Evolutionary conservation across 257 asterid species (phyloP).

Genomic region (Catharanthus roseus): DNA sequence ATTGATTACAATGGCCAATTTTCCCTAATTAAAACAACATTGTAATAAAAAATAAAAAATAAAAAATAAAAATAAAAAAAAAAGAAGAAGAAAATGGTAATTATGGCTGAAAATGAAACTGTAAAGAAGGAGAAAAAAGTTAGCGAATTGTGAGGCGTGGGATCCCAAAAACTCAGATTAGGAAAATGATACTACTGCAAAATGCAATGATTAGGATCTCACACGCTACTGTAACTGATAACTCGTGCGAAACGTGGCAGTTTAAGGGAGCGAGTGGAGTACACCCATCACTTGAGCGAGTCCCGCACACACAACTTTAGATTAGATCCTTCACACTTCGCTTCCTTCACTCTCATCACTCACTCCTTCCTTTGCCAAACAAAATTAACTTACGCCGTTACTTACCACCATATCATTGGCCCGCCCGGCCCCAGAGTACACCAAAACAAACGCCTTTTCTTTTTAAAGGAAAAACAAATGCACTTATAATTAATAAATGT

Average conservation of each 20-base stretch:
- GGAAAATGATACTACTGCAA: slow-evolving; percentile 4
- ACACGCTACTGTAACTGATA: not conserved
- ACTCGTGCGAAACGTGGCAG: slow-evolving; percentile 5
- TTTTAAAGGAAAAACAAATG: too few relatives aligned
- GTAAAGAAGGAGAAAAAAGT: not conserved
- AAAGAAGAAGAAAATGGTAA: too few relatives aligned
- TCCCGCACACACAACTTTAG: too few relatives aligned
- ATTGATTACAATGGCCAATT: too few relatives aligned
- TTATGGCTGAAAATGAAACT: not conserved
- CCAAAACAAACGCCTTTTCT: too few relatives aligned
- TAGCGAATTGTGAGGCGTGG: slow-evolving; percentile 20
- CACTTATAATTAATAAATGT: too few relatives aligned
- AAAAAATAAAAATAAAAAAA: too few relatives aligned
- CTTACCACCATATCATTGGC: too few relatives aligned
- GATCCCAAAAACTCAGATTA: slow-evolving; percentile 25
- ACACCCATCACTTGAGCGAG: not conserved
- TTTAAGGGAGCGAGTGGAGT: slow-evolving; percentile 7
- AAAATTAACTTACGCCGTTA: not conserved
- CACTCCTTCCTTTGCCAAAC: not conserved
- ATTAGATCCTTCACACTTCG: slow-evolving; percentile 16
- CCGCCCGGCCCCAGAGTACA: too few relatives aligned
- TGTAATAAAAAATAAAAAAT: too few relatives aligned
- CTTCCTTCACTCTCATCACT: slow-evolving; percentile 1
- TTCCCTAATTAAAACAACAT: too few relatives aligned
- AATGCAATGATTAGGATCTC: not conserved